phyloP scores from a whole-genome alignment of 768 basidiomycete species.

The Tricholoma sp. region DNA sequence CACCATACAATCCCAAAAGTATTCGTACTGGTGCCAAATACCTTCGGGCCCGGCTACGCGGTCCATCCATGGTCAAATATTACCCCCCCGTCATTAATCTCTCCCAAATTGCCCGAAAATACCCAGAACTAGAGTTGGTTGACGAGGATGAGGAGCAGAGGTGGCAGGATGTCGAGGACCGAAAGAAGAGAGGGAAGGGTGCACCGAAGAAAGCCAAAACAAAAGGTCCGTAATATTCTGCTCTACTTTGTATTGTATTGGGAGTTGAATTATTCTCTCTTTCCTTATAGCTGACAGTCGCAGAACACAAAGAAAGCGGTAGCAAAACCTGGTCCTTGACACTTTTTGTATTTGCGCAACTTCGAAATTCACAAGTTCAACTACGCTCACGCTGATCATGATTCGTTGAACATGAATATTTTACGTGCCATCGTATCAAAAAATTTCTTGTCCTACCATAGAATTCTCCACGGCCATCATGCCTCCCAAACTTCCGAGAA shows the following conservation, averaged over 20 bases:
- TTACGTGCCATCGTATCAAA: neutral
- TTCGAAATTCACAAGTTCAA: neutral
- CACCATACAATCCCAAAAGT: constrained; percentile 79
- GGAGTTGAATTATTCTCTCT: constrained; percentile 1
- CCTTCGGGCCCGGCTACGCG: constrained; percentile 73
- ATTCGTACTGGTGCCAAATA: constrained; percentile 90
- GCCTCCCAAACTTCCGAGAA: constrained; percentile 45
- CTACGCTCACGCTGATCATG: neutral
- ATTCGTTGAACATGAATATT: neutral
- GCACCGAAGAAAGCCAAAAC: constrained; percentile 76
- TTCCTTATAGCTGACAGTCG: constrained; percentile 43
- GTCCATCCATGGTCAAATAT: constrained; percentile 82
- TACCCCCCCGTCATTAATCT: constrained; percentile 65
- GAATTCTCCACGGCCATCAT: constrained; percentile 1
- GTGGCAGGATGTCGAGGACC: constrained; percentile 60
- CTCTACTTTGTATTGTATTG: neutral
- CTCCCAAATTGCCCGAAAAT: constrained; percentile 41
- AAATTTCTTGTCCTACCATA: neutral
- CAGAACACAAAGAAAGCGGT: constrained; percentile 39
- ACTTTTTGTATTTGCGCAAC: neutral
- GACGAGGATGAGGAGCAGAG: constrained; percentile 66
- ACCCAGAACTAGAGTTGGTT: constrained; percentile 55
- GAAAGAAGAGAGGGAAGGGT: constrained; percentile 75
- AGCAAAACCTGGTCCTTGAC: constrained; percentile 5
- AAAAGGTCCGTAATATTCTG: constrained; percentile 41